Base-by-base conservation (phyloP, 441 rosid species). In the Rhodomyrtus psidioides region DNA sequence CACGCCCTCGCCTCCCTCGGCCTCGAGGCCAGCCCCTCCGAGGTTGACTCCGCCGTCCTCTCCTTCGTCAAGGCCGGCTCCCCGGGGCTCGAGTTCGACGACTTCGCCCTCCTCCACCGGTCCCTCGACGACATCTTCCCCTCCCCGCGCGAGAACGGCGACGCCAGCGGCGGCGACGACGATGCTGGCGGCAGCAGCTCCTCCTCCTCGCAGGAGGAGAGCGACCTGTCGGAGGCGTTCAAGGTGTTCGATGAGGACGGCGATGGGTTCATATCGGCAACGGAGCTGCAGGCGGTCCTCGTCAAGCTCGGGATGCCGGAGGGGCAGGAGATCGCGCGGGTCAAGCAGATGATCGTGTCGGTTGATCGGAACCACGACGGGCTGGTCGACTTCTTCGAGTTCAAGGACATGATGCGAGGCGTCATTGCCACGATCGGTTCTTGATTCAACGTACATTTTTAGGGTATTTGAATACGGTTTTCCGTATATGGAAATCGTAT, bases 341-440 rank as follows among this genome's bases (percentile, higher is more conserved):
- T 82, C 60, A 60, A 42, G 59, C 84, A 82, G 84, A 82, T 82
- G 84, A 82, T 82, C 84, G n/a, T 82, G 58, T 82, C 84, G 84
- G 84, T 82, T 19, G 84, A 82, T 60, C 84, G 60, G 60, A 82
- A 82, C 84, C 56, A 30, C 7, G 84, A 82, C 49, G 84, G 83
- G 46, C 60, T 34, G 6, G 84, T 82, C n/a, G 84, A 82, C 27
- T 82, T 82, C 84, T 82, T 53, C 28, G 84, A 82, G 84, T 82
- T 82, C 84, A 82, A 82, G 84, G 84, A 82, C 84, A 82, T 82
- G 84, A 82, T 82, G 84, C 44, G 60, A 55, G 83, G 84, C 13
- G 59, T 82, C 79, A 70, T 70, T 21, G 79, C 79, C 49, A 10
- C 79, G 8, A 3, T 39, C 49, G 15, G 15, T 39, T 21, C 79